Conservation (phyloP, 1,284 basidiomycete species). For the Thelephora terrestris region DNA sequence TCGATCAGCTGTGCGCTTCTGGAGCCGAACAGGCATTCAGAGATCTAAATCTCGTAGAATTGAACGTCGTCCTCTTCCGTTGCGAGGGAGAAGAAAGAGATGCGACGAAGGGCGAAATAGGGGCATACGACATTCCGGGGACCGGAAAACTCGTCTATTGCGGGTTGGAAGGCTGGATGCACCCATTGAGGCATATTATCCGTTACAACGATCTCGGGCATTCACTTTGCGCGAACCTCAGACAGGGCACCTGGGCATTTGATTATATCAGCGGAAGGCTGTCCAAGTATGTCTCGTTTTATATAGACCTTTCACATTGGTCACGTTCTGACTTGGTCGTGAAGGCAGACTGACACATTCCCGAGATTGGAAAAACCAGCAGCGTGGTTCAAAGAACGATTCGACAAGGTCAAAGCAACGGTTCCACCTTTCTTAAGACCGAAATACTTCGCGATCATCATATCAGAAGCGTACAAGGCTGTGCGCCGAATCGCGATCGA, state of each 20-base stretch:
- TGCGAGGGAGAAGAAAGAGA: conserved; percentile 87
- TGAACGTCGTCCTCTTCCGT: conserved; percentile 78
- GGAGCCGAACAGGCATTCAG: conserved; percentile 65
- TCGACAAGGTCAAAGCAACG: conserved; percentile 64
- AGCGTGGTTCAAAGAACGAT: conserved; percentile 76
- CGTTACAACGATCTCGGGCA: conserved; percentile 86
- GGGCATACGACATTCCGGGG: conserved; percentile 71
- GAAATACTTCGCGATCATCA: conserved; percentile 86
- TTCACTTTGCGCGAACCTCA: conserved; percentile 76
- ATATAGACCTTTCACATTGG: not conserved
- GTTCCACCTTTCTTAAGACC: conserved; percentile 84
- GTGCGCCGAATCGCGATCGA: conserved; percentile 73
- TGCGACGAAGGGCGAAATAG: conserved; percentile 63
- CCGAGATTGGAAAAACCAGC: conserved; percentile 65
- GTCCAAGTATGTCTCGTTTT: conserved; percentile 42
- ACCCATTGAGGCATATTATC: conserved; percentile 74
- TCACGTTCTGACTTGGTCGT: conserved; percentile 5
- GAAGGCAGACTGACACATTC: conserved; percentile 56
- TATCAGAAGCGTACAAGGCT: conserved; percentile 87
- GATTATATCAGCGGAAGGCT: conserved; percentile 76
- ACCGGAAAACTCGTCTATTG: conserved; percentile 76
- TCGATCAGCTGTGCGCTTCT: conserved; percentile 64
- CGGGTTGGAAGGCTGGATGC: conserved; percentile 95
- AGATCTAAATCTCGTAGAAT: conserved; percentile 73
- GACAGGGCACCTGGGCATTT: conserved; percentile 82